phyloP scores from a whole-genome alignment of 306 rosid genomes.

The Heteromeles arbutifolia region DNA sequence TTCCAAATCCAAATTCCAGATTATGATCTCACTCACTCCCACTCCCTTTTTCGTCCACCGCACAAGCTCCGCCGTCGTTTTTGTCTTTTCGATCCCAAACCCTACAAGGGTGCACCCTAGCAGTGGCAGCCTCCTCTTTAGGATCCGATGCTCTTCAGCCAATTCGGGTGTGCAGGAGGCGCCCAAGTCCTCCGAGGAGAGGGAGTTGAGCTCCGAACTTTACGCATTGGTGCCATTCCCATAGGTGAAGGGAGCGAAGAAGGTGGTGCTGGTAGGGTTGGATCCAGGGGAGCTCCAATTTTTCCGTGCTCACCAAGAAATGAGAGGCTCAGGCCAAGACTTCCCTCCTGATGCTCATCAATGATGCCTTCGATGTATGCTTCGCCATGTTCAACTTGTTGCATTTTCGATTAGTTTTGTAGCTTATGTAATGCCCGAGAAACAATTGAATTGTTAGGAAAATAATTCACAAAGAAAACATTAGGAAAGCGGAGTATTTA shows the following conservation, averaged over 20 bases:
- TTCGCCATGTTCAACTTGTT: slow-evolving; percentile 50
- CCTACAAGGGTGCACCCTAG: neutral
- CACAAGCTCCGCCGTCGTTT: neutral
- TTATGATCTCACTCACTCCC: slow-evolving; percentile 34
- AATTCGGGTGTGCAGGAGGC: slow-evolving; percentile 32
- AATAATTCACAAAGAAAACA: too few relatives aligned
- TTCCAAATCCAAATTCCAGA: neutral
- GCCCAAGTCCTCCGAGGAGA: slow-evolving; percentile 9
- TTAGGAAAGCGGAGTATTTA: neutral
- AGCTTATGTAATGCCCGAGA: neutral
- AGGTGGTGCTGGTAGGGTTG: slow-evolving; percentile 88
- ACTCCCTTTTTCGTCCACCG: neutral
- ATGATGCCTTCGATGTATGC: slow-evolving; percentile 68
- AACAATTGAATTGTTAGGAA: neutral
- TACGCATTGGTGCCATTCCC: slow-evolving; percentile 34
- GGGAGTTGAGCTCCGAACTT: slow-evolving; percentile 33
- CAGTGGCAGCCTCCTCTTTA: neutral
- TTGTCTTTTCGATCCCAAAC: neutral
- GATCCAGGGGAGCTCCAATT: slow-evolving; percentile 90
- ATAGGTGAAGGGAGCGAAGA: slow-evolving; percentile 49
- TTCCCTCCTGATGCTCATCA: slow-evolving; percentile 75
- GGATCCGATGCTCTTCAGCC: slow-evolving; percentile 40
- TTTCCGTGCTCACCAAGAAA: slow-evolving; percentile 76
- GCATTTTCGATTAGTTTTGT: neutral
- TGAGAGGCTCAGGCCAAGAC: slow-evolving; percentile 90